Conservation (phyloP, 805 yeast species). For the Barnettozyma californica region DNA sequence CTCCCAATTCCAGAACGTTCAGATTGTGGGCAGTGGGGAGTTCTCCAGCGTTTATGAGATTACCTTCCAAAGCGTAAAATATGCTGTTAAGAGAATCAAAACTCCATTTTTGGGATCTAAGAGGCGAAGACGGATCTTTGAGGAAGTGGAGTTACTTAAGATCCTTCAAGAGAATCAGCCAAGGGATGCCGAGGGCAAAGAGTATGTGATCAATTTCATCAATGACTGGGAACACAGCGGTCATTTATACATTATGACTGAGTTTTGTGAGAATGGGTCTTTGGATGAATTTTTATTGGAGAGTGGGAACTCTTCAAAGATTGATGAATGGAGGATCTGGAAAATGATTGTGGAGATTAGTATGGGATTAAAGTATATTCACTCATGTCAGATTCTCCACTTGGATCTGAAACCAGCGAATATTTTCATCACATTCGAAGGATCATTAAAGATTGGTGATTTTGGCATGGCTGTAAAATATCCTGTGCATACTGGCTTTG, state of each 20-base stretch:
- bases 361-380: conserved; percentile 76
- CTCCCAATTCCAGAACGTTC: conserved; percentile 55
- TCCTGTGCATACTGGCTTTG: conserved; percentile 66
- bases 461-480: conserved; percentile 88
- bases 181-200: conserved; percentile 57
- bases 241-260: conserved; percentile 86
- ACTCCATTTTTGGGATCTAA: conserved; percentile 52
- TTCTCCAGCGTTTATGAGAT: conserved; percentile 87
- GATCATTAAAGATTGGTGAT: conserved; percentile 89
- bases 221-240: conserved; percentile 82
- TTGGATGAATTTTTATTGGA: conserved; percentile 75
- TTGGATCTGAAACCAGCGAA: conserved; percentile 94
- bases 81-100: conserved; percentile 86
- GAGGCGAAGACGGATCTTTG: conserved; percentile 55
- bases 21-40: conserved; percentile 76
- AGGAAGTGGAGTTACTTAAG: conserved; percentile 72
- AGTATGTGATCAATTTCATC: conserved; percentile 69
- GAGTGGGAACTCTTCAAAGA: conserved; percentile 64
- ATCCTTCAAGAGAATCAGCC: conserved; percentile 34
- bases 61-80: conserved; percentile 55
- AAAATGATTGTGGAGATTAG: conserved; percentile 83
- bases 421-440: conserved; percentile 90
- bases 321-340: conserved; percentile 98
- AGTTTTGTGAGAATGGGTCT: conserved; percentile 91
- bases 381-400: conserved; percentile 71